Percentiles rank a stretch among this genome's conserved stretches.
phyloP scores from a whole-genome alignment of 2,329 filamentous ascomycete genomes.

The Colletotrichum coccodes region DNA sequence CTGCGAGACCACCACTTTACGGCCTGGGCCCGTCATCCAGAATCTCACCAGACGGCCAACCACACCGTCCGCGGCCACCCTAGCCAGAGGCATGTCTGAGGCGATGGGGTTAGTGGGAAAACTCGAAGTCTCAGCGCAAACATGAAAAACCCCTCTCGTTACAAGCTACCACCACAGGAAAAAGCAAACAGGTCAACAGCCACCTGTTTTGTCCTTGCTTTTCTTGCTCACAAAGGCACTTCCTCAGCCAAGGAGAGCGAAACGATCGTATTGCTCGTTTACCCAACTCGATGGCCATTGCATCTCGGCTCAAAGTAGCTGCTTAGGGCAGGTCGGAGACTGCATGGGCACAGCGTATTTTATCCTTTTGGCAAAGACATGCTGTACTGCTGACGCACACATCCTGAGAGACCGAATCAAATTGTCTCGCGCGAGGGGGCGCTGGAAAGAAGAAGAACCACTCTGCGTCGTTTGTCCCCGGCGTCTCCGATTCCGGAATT shows the following conservation, averaged over 20 bases:
- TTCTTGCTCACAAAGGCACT: slow-evolving; percentile 1
- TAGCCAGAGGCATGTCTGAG: slow-evolving; percentile 18
- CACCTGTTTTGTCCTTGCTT: slow-evolving; percentile 12
- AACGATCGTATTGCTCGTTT: slow-evolving; percentile 1
- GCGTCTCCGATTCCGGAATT: neutral
- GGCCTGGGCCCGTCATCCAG: slow-evolving; percentile 1
- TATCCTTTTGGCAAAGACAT: neutral
- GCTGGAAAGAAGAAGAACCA: neutral
- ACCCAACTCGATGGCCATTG: neutral
- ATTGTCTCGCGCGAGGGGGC: neutral
- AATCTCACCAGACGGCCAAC: slow-evolving; percentile 6
- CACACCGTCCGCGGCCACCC: neutral
- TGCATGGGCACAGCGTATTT: slow-evolving; percentile 4
- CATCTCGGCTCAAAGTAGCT: neutral
- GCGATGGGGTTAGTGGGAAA: slow-evolving; percentile 32
- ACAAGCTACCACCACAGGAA: neutral
- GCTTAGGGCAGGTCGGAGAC: slow-evolving; percentile 1
- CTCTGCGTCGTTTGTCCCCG: neutral
- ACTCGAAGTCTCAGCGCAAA: slow-evolving; percentile 28
- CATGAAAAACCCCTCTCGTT: slow-evolving; percentile 5
- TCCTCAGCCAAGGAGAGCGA: slow-evolving; percentile 9
- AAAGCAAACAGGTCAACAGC: slow-evolving; percentile 17
- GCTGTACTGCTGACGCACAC: neutral
- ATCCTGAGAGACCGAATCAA: neutral
- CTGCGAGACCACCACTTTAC: slow-evolving; percentile 14